phyloP scores from a whole-genome alignment of 352 stramenopile species.

The Phytophthora cactorum region DNA sequence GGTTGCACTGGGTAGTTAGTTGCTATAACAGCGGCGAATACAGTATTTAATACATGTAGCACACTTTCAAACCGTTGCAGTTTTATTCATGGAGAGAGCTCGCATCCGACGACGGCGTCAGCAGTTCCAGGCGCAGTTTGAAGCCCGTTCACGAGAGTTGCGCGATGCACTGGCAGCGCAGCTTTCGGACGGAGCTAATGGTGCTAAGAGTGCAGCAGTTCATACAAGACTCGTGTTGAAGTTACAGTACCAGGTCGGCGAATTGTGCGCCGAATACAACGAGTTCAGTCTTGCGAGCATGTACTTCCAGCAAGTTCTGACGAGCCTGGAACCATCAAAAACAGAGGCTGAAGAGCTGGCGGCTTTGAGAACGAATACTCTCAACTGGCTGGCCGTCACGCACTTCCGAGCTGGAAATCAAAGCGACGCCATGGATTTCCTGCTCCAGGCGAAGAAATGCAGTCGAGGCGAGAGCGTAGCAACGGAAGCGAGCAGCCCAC shows the following conservation, averaged over 20 bases:
- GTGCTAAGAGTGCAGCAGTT: conserved; percentile 3
- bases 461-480: conserved; percentile 6
- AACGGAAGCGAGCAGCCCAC: background rate
- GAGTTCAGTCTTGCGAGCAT: conserved; percentile 38
- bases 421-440: conserved; percentile 40
- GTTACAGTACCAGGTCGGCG: conserved; percentile 42
- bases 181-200: conserved; percentile 2
- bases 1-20: too few relatives aligned
- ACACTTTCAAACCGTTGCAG: background rate
- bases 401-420: conserved; percentile 39
- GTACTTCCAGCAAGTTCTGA: conserved; percentile 47
- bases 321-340: conserved; percentile 8
- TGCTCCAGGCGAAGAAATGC: conserved; percentile 50
- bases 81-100: conserved; percentile 38
- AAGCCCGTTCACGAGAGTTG: conserved; percentile 31
- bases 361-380: conserved; percentile 37
- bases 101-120: conserved; percentile 32
- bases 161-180: conserved; percentile 13
- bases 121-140: conserved; percentile 42
- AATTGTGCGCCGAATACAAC: conserved; percentile 40
- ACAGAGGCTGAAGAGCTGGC: conserved; percentile 13
- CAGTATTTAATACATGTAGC: too few relatives aligned
- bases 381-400: conserved; percentile 49
- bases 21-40: background rate
- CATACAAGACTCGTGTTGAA: conserved; percentile 27